A percentile compares a stretch with the other conserved stretches of the same genome.
These are phyloP conservation scores for Coprinopsis sp. DNA, from an alignment of 768 basidiomycete species.

Conservation along the genomic window DNA sequence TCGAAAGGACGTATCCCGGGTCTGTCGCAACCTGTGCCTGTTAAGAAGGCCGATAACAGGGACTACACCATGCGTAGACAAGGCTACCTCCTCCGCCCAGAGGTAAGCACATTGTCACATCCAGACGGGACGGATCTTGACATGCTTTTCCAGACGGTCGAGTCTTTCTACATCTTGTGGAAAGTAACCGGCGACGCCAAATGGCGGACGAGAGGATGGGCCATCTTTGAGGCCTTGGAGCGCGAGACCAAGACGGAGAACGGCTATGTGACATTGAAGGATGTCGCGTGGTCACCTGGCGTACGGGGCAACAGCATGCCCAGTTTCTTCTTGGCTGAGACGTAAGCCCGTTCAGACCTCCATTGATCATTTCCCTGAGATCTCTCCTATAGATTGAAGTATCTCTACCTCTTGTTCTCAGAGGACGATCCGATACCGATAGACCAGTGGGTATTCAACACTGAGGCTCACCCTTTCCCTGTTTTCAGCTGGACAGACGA, in stretches of 20 bases:
- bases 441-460: constrained; percentile 59
- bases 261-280: constrained; percentile 58
- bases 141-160: constrained; percentile 50
- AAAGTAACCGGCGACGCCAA: constrained; percentile 58
- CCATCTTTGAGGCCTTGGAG: constrained; percentile 64
- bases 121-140: neutral
- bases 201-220: constrained; percentile 73
- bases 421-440: constrained; percentile 57
- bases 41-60: constrained; percentile 20
- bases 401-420: constrained; percentile 65
- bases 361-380: neutral
- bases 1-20: constrained; percentile 49
- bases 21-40: constrained; percentile 37
- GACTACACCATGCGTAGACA: constrained; percentile 50
- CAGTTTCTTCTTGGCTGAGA: constrained; percentile 46
- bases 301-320: constrained; percentile 58
- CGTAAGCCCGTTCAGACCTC: constrained; percentile 24
- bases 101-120: constrained; percentile 40
- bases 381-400: constrained; percentile 50
- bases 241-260: constrained; percentile 48
- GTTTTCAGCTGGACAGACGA: constrained; percentile 58
- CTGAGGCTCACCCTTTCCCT: constrained; percentile 75
- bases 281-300: constrained; percentile 42
- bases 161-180: constrained; percentile 71
- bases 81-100: constrained; percentile 62